A percentile compares a stretch with the other conserved stretches of the same genome.
phyloP scores from a whole-genome alignment of 2,329 filamentous ascomycete species.

The Trichoderma gracile region DNA sequence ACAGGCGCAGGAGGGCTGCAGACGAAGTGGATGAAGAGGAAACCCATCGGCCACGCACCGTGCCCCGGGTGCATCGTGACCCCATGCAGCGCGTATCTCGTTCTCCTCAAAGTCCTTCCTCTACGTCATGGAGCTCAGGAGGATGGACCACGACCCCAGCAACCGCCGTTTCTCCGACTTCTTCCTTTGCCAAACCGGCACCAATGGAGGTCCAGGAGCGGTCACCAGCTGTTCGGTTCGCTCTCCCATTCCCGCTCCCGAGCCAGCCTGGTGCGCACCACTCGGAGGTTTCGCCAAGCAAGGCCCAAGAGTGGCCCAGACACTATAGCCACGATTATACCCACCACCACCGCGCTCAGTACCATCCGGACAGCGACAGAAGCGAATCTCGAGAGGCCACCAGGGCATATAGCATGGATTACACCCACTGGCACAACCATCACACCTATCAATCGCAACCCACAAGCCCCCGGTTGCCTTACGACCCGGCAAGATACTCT shows the following conservation, averaged over 20 bases:
- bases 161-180: neutral
- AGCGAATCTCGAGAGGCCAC: no score
- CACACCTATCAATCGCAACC: slow-evolving; percentile 47
- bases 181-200: slow-evolving; percentile 32
- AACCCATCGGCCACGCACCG: slow-evolving; percentile 42
- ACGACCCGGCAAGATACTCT: slow-evolving; percentile 49
- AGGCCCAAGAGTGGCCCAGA: neutral
- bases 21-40: slow-evolving; percentile 45
- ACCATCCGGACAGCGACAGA: no score
- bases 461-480: slow-evolving; percentile 45
- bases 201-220: slow-evolving; percentile 39
- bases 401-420: no score
- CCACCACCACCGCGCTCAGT: slow-evolving; percentile 30
- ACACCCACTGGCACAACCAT: slow-evolving; percentile 41
- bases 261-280: neutral
- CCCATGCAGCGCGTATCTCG: slow-evolving; percentile 33
- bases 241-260: slow-evolving; percentile 44
- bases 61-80: slow-evolving; percentile 50
- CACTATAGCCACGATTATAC: slow-evolving; percentile 38
- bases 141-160: slow-evolving; percentile 39
- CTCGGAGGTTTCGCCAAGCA: neutral
- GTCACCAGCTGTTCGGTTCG: slow-evolving; percentile 39
- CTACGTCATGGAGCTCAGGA: slow-evolving; percentile 32
- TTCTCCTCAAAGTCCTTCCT: slow-evolving; percentile 15
- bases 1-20: slow-evolving; percentile 51